Conservation (phyloP, 2,329 filamentous ascomycete genomes). For the Fusarium verrucosum region DNA sequence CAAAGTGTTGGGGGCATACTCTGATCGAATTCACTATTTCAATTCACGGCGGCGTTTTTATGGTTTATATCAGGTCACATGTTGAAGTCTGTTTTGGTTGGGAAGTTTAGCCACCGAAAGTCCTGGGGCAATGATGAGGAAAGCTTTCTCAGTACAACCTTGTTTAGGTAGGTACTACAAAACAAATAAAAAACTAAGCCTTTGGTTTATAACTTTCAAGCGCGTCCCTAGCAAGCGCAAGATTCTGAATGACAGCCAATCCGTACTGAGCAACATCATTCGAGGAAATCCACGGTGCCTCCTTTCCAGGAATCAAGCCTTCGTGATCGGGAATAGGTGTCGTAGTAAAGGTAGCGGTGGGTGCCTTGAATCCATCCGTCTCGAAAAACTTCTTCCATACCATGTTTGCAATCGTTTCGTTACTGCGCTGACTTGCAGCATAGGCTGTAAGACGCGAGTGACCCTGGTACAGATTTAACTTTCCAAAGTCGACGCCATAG, state of each 20-base stretch:
- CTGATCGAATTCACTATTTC: no score
- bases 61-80: no score
- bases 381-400: conserved; percentile 65
- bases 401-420: conserved; percentile 58
- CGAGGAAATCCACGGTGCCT: conserved; percentile 66
- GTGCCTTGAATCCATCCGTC: conserved; percentile 55
- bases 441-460: conserved; percentile 69
- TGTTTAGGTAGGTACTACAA: neutral
- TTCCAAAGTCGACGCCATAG: conserved; percentile 62
- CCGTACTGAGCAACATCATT: conserved; percentile 68
- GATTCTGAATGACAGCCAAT: conserved; percentile 64
- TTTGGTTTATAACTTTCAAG: conserved; percentile 19
- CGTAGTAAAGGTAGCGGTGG: conserved; percentile 49
- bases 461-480: conserved; percentile 60
- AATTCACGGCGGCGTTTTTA: no score
- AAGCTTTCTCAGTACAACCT: neutral
- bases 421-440: conserved; percentile 55
- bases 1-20: no score
- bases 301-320: conserved; percentile 60
- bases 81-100: no score
- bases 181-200: neutral
- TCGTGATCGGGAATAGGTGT: conserved; percentile 54
- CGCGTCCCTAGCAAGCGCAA: conserved; percentile 52
- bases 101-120: no score
- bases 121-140: no score